Evolutionary conservation across 169 alveolate species (phyloP).

Genomic region (Plasmodium adleri): DNA sequence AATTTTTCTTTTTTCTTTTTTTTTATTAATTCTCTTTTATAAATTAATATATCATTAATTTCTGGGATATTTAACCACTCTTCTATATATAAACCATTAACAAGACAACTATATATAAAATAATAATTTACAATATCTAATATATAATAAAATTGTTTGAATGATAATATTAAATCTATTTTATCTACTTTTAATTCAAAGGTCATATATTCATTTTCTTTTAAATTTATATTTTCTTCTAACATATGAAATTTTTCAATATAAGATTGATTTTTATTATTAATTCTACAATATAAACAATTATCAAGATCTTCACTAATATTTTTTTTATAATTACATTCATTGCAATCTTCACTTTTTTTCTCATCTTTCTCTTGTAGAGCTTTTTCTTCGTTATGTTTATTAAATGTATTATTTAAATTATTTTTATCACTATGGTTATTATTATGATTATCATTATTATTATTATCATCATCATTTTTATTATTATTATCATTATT

Average conservation of each 20-base stretch:
- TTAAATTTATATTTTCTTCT: conserved; percentile 60
- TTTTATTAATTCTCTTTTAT: conserved; percentile 43
- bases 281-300: neutral
- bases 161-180: conserved; percentile 21
- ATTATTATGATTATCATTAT: neutral
- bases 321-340: neutral
- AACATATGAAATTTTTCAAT: conserved; percentile 31
- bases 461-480: no score
- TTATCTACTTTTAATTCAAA: conserved; percentile 28
- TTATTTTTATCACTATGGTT: neutral
- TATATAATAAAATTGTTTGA: conserved; percentile 27
- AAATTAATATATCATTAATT: conserved; percentile 29
- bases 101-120: conserved; percentile 32
- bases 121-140: conserved; percentile 31
- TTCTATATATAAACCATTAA: conserved; percentile 33
- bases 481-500: no score
- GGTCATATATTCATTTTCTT: conserved; percentile 61
- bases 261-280: neutral
- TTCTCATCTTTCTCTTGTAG: neutral
- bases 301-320: neutral
- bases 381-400: neutral
- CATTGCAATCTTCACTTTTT: neutral
- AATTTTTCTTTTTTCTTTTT: conserved; percentile 64
- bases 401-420: neutral
- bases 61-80: conserved; percentile 66